Base-by-base conservation (phyloP, 208 protist species). In the Leishmania lainsoni region DNA sequence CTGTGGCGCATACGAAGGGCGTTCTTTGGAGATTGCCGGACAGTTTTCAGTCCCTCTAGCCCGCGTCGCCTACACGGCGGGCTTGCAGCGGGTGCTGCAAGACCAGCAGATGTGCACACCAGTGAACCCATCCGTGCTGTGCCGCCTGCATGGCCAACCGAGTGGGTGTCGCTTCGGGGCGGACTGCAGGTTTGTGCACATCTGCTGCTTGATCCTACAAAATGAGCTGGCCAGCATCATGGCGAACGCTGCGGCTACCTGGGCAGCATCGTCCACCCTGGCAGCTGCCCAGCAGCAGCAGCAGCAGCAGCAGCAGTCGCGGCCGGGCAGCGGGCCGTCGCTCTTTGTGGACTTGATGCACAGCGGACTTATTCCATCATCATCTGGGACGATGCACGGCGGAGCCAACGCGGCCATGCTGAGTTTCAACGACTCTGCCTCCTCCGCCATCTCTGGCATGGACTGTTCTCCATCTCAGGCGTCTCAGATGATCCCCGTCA, bases 131-230 rank as follows among this genome's bases (percentile, higher is more conserved):
- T 83, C 79, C 1, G 63, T 77, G 73, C 78, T 95, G 75, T 95
- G 93, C 85, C 91, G 91, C 56, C 85, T 94, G 66, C 91, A 96
- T 77, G 87, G 84, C 42, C 77, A 81, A n/a, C 76, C 84, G 2
- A 86, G 86, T 63, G 85, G 92, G 1, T 97, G 93, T 78, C 91
- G 91, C 75, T 97, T 93, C 79, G 91, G 86, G 14, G 91, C 86
- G 6, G 91, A 97, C 65, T 97, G 93, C 79, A 94, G 92, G 87
- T 97, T 94, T 56, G 63, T 97, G 54, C 93, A 97, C 77, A 79
- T 97, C 42, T 97, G 93, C 86, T 87, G 88, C 35, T 74, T 91
- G 65, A 92, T 94, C 68, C 77, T 82, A 59, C 75, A 63, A 39
- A 85, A 56, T 42, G 82, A 91, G 65, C 78, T 88, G 8, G 66